Evolutionary conservation across 1,284 basidiomycete genomes (phyloP).

Genomic region (Apiotrichum mycotoxinovorans): DNA sequence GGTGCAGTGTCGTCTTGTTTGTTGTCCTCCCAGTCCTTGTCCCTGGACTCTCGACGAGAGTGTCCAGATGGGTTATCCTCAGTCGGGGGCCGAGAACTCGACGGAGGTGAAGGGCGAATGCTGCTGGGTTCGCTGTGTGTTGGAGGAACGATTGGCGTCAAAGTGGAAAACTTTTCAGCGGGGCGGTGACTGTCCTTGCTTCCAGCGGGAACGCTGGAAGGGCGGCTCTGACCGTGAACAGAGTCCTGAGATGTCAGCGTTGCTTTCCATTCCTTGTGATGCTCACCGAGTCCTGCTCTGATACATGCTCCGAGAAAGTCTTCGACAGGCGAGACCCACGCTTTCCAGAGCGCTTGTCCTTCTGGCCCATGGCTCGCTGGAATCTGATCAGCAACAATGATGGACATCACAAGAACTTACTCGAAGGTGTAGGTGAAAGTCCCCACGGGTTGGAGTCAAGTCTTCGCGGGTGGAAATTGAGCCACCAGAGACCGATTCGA

Average conservation of each 20-base stretch:
- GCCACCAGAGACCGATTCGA: too few relatives aligned
- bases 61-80: neutral
- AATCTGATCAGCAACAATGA: too few relatives aligned
- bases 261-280: neutral
- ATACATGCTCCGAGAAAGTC: neutral
- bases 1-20: neutral
- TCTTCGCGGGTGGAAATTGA: too few relatives aligned
- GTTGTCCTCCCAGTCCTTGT: neutral
- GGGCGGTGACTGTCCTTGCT: neutral
- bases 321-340: too few relatives aligned
- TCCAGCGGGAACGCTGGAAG: neutral
- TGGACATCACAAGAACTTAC: too few relatives aligned
- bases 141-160: neutral
- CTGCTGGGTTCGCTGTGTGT: neutral
- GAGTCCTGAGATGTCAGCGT: neutral
- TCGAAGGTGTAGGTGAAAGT: too few relatives aligned
- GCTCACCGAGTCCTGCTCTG: neutral
- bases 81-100: neutral
- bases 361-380: too few relatives aligned
- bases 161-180: neutral
- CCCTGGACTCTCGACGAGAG: neutral
- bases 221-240: neutral
- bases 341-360: too few relatives aligned
- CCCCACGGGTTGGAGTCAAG: too few relatives aligned
- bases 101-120: neutral